These are phyloP conservation scores for Aurifilum marmelostoma DNA, from an alignment of 2,329 filamentous ascomycete species.

Conservation along the genomic window DNA sequence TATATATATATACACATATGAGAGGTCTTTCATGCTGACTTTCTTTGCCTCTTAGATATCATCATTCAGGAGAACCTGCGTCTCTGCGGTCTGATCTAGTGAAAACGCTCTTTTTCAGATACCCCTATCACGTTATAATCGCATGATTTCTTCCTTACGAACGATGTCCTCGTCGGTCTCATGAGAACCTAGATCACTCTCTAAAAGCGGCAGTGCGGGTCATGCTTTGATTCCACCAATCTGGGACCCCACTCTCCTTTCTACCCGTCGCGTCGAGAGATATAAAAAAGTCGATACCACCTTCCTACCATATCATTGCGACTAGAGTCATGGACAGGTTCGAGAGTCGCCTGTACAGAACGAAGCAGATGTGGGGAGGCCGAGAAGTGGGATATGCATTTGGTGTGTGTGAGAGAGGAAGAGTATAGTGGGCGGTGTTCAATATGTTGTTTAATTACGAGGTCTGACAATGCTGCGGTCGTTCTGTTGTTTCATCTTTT, in stretches of 20 bases:
- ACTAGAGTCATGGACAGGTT: constrained; percentile 20
- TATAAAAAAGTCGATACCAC: constrained; percentile 22
- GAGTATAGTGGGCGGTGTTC: constrained; percentile 42
- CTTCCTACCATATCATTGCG: constrained; percentile 26
- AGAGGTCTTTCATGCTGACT: constrained; percentile 56
- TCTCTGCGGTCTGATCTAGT: constrained; percentile 89
- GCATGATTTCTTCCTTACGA: constrained; percentile 31
- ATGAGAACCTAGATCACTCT: constrained; percentile 23
- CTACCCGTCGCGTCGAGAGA: constrained; percentile 22
- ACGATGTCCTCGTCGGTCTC: constrained; percentile 29
- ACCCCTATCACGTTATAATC: constrained; percentile 31
- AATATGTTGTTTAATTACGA: constrained; percentile 56
- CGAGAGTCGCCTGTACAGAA: constrained; percentile 27
- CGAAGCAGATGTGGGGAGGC: constrained; percentile 25
- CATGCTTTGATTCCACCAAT: constrained; percentile 21
- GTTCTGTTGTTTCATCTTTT: constrained; percentile 17
- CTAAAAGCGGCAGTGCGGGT: constrained; percentile 22
- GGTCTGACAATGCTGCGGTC: constrained; percentile 30
- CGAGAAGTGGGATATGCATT: constrained; percentile 30
- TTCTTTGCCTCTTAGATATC: constrained; percentile 69
- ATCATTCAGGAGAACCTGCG: constrained; percentile 99
- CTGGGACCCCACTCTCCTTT: constrained; percentile 12
- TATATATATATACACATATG: no score
- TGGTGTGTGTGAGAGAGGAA: constrained; percentile 20
- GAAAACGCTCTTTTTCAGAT: constrained; percentile 30